Conservation (phyloP, 2,329 filamentous ascomycete species). For the Pseudodiploospora longispora region DNA sequence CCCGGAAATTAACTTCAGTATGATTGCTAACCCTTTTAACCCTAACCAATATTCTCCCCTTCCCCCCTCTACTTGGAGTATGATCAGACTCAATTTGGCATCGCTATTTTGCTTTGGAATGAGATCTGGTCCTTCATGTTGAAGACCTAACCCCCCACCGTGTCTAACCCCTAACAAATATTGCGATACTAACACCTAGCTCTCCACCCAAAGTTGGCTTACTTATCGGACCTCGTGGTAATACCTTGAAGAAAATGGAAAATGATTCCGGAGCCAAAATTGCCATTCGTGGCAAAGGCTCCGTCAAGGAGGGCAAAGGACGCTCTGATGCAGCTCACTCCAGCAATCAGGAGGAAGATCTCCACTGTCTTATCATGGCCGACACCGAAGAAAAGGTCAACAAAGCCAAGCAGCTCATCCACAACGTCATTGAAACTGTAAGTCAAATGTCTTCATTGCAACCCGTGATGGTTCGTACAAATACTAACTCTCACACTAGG, state of each 20-base stretch:
- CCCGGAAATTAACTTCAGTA: slow-evolving; percentile 99
- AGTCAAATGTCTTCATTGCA: slow-evolving; percentile 28
- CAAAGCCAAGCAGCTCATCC: slow-evolving; percentile 96
- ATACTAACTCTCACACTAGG: slow-evolving; percentile 45
- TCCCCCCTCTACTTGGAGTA: slow-evolving; percentile 33
- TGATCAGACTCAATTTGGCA: slow-evolving; percentile 32
- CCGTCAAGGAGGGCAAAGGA: slow-evolving; percentile 98
- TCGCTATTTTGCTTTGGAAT: slow-evolving; percentile 22
- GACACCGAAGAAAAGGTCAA: slow-evolving; percentile 99
- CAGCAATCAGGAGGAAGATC: slow-evolving; percentile 99
- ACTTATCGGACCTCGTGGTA: slow-evolving; percentile 99
- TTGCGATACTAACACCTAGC: slow-evolving; percentile 82
- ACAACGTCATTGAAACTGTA: slow-evolving; percentile 98
- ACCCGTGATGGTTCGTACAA: background rate
- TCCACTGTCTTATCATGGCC: slow-evolving; percentile 99
- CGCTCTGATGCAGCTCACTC: slow-evolving; percentile 97
- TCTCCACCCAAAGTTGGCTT: slow-evolving; percentile 91
- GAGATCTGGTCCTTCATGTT: slow-evolving; percentile 23
- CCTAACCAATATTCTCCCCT: slow-evolving; percentile 49
- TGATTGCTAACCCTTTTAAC: slow-evolving; percentile 98
- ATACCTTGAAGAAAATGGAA: slow-evolving; percentile 99
- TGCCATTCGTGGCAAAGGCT: slow-evolving; percentile 98
- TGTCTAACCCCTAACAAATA: slow-evolving; percentile 25
- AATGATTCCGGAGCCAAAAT: slow-evolving; percentile 96
- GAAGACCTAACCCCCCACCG: slow-evolving; percentile 21